A percentile compares a stretch with the other conserved stretches of the same genome.
Evolutionary conservation across 352 stramenopile species (phyloP).

Genomic region (Albugo laibachii): DNA sequence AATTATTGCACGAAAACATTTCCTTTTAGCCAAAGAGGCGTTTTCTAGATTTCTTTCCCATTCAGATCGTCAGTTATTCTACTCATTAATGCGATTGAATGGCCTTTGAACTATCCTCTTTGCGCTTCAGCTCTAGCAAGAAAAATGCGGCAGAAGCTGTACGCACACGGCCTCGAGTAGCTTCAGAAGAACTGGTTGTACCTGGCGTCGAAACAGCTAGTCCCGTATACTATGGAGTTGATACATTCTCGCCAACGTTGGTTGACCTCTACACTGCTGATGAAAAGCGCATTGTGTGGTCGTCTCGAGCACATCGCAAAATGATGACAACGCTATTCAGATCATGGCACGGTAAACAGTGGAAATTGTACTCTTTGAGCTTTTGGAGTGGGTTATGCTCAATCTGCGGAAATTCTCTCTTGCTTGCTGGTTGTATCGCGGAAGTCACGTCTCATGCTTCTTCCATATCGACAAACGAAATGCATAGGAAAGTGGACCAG

Average conservation of each 20-base stretch:
- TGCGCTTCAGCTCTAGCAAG: too few species aligned
- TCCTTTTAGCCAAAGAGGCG: too few species aligned
- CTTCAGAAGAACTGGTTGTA: slow-evolving; percentile 67
- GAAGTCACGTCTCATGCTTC: slow-evolving; percentile 17
- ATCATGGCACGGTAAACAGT: slow-evolving; percentile 44
- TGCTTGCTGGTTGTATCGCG: slow-evolving; percentile 32
- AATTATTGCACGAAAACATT: too few species aligned
- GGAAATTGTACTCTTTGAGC: slow-evolving; percentile 55
- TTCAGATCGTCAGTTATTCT: too few species aligned
- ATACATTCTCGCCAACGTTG: slow-evolving; percentile 69
- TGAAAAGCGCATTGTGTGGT: slow-evolving; percentile 76
- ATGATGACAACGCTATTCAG: slow-evolving; percentile 76
- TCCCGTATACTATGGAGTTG: slow-evolving; percentile 73
- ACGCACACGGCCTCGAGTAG: slow-evolving; percentile 14
- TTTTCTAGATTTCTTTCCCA: too few species aligned
- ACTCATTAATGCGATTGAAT: too few species aligned
- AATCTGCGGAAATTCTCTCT: slow-evolving; percentile 30
- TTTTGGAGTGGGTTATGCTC: slow-evolving; percentile 42
- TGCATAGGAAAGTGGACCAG: slow-evolving; percentile 12
- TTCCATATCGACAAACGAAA: not conserved
- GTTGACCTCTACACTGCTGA: slow-evolving; percentile 73
- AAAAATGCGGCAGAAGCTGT: too few species aligned
- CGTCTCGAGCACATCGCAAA: slow-evolving; percentile 67
- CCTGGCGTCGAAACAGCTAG: slow-evolving; percentile 44
- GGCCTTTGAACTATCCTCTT: too few species aligned